A percentile compares a stretch with the other conserved stretches of the same genome.
phyloP scores from a whole-genome alignment of 2,329 filamentous ascomycete genomes.

The Pyrenochaeta sp. region DNA sequence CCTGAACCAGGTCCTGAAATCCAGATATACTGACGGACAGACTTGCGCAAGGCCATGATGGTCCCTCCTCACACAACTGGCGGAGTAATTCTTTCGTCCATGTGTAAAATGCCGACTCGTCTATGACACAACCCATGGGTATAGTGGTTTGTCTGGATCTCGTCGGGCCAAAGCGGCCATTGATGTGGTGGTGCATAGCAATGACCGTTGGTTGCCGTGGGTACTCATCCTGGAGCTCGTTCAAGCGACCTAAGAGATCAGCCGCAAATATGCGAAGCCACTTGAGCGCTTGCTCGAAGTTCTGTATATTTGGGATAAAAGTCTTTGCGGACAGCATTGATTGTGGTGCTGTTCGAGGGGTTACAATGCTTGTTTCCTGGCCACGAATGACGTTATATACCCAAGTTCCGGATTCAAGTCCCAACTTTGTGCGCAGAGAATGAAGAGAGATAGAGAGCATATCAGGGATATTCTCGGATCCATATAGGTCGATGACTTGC shows the following conservation, averaged over 20 bases:
- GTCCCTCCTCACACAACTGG: conserved; percentile 79
- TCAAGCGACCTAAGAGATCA: conserved; percentile 88
- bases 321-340: conserved; percentile 97
- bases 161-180: conserved; percentile 74
- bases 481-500: conserved; percentile 80
- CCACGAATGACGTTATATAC: conserved; percentile 85
- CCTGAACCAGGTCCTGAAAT: conserved; percentile 85
- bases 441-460: conserved; percentile 76
- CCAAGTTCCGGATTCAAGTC: conserved; percentile 86
- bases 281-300: conserved; percentile 75
- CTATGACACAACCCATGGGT: conserved; percentile 76
- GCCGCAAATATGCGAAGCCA: conserved; percentile 93
- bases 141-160: conserved; percentile 80
- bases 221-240: conserved; percentile 88
- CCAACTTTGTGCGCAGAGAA: conserved; percentile 77
- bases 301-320: conserved; percentile 84
- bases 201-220: conserved; percentile 85
- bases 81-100: conserved; percentile 78
- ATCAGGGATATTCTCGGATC: conserved; percentile 79
- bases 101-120: conserved; percentile 73
- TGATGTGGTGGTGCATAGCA: conserved; percentile 83
- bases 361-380: conserved; percentile 87
- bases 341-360: conserved; percentile 89
- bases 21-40: conserved; percentile 88
- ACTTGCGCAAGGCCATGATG: conserved; percentile 90